Conservation (phyloP, 1,139 yeast species). For the Geotrichum restrictum region DNA sequence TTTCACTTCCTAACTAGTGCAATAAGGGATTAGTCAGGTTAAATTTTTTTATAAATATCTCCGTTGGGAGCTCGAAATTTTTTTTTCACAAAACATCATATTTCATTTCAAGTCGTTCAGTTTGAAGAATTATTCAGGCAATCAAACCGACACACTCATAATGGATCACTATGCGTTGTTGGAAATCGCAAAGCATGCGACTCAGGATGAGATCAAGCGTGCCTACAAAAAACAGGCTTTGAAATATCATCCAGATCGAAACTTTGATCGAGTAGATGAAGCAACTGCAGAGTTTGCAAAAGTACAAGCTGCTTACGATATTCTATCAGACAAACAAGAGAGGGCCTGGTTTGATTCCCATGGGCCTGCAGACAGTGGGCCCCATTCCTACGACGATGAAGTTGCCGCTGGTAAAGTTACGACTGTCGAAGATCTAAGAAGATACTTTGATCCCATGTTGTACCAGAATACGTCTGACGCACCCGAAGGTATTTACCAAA, state of each 20-base stretch:
- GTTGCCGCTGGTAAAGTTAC: conserved; percentile 45
- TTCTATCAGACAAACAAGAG: conserved; percentile 84
- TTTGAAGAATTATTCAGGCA: too few relatives aligned
- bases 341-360: conserved; percentile 95
- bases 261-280: conserved; percentile 62
- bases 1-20: too few relatives aligned
- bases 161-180: conserved; percentile 73
- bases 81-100: too few relatives aligned
- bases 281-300: conserved; percentile 78
- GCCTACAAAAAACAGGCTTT: conserved; percentile 88
- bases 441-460: conserved; percentile 68
- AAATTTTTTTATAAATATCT: too few relatives aligned
- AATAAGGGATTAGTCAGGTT: too few relatives aligned
- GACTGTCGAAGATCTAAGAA: conserved; percentile 62
- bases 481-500: conserved; percentile 61
- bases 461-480: conserved; percentile 56
- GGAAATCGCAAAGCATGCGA: conserved; percentile 58
- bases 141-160: too few relatives aligned
- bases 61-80: too few relatives aligned
- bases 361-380: conserved; percentile 43
- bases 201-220: conserved; percentile 77
- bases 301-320: conserved; percentile 88
- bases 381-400: conserved; percentile 9
- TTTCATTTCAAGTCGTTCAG: too few relatives aligned
- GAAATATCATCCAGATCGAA: conserved; percentile 92